Evolutionary conservation across 306 rosid genomes (phyloP), one percentile per base, ranked within the genome.

Genomic region (Quercus bicolor): DNA sequence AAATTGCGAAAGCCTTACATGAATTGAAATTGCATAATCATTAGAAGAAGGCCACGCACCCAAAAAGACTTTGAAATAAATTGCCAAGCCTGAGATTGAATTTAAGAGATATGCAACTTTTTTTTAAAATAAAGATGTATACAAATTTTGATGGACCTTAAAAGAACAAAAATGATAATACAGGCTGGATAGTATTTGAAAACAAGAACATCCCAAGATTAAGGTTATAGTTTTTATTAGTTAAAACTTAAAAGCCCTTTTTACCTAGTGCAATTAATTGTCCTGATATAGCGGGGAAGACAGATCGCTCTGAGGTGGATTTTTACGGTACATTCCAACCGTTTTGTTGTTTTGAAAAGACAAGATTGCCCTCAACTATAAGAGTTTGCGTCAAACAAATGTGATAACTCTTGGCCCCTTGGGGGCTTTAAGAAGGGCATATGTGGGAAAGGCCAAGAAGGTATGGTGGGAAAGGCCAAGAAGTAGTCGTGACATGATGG

Each of bases 211-310:
- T 43, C 64, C 75, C 78, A 80, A 83, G 70, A 74, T 37, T 28
- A 64, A 82, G 86, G 69, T 61, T 40, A 40, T 40, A 40, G 45
- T 7, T 40, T 40, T 40, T 40, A 40, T 40, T 81, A 81, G 83
- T 74, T 48, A 48, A 48, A 48, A 48, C 53, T 48, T 40, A 71
- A 57, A 78, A 70, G 79, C 31, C 66, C 78, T 19, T 15, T 80
- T 24, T 21, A 45, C 18, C 59, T 43, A 70, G 82, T 75, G 53
- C 78, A 81, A 79, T 82, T 71, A 52, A 79, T 1, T 51, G n/a
- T 75, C 20, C 90, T 86, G 70, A 83, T 88, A 86, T 86, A 37
- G 86, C 55, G 74, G 53, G 26, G 68, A 33, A 55, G 65, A 77
- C 78, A 70, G 80, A 83, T 75, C 79, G 76, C 73, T 57, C 78